Conservation (phyloP, 768 basidiomycete species). For the Boletus barrowsii region DNA sequence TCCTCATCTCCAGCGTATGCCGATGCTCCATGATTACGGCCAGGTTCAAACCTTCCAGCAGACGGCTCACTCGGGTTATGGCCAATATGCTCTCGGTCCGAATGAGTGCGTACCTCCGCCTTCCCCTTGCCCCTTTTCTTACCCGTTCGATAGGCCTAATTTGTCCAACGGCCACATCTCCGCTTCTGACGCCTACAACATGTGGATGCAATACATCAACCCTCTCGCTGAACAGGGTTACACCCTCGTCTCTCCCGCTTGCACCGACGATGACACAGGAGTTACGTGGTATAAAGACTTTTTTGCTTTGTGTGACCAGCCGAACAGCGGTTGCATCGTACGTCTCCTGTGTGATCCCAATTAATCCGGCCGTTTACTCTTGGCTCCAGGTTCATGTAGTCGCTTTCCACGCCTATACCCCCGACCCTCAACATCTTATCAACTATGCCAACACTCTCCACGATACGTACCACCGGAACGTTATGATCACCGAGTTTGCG, state of each 20-base stretch:
- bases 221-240: slow-evolving; percentile 59
- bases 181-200: slow-evolving; percentile 42
- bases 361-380: not conserved
- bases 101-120: slow-evolving; percentile 62
- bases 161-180: slow-evolving; percentile 44
- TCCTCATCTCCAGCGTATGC: slow-evolving; percentile 18
- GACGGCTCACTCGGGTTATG: slow-evolving; percentile 48
- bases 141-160: slow-evolving; percentile 55
- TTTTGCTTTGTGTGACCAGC: slow-evolving; percentile 38
- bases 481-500: slow-evolving; percentile 72
- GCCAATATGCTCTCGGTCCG: slow-evolving; percentile 49
- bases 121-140: not conserved
- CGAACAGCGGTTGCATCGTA: slow-evolving; percentile 43
- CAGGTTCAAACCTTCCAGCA: slow-evolving; percentile 44
- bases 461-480: slow-evolving; percentile 34
- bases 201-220: slow-evolving; percentile 63
- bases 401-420: slow-evolving; percentile 72
- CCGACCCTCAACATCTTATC: slow-evolving; percentile 43
- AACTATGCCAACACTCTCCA: slow-evolving; percentile 49
- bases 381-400: slow-evolving; percentile 48
- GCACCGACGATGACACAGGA: slow-evolving; percentile 59
- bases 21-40: slow-evolving; percentile 69
- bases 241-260: slow-evolving; percentile 60
- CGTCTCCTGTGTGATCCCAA: slow-evolving; percentile 21
- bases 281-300: slow-evolving; percentile 64